These are phyloP conservation scores for Zygosaccharomyces gambellarensis DNA, from an alignment of 805 yeast species.

Conservation along the genomic window DNA sequence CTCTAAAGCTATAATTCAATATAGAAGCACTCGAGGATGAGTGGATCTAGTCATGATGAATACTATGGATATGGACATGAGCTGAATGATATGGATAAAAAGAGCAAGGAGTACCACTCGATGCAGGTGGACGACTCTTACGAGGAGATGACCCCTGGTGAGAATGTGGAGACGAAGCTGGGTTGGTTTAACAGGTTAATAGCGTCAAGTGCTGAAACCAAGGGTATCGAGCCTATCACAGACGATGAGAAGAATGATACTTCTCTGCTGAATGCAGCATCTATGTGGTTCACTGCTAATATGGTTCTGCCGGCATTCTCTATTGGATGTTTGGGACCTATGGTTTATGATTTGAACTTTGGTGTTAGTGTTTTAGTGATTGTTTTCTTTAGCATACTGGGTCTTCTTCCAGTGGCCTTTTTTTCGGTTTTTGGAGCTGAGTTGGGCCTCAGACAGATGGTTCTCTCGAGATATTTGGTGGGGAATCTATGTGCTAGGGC, in stretches of 20 bases:
- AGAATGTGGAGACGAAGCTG: constrained; percentile 14
- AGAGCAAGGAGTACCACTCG: constrained; percentile 1
- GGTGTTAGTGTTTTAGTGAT: constrained; percentile 65
- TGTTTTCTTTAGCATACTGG: constrained; percentile 68
- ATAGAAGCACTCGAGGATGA: not conserved
- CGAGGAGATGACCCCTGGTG: constrained; percentile 3
- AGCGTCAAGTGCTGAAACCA: constrained; percentile 45
- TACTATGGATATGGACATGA: not conserved
- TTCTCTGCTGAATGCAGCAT: constrained; percentile 63
- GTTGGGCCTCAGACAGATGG: constrained; percentile 85
- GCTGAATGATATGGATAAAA: constrained; percentile 1
- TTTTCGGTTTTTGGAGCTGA: constrained; percentile 79
- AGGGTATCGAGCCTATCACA: constrained; percentile 77
- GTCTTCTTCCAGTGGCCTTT: constrained; percentile 75
- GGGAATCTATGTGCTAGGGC: constrained; percentile 75
- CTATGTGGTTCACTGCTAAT: constrained; percentile 91
- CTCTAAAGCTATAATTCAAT: not conserved
- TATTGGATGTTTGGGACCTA: constrained; percentile 66
- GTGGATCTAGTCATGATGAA: not conserved
- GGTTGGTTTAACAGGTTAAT: constrained; percentile 23
- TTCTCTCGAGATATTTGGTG: constrained; percentile 67
- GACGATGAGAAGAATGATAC: constrained; percentile 72
- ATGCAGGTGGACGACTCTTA: constrained; percentile 3
- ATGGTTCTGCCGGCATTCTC: constrained; percentile 80
- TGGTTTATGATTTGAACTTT: constrained; percentile 63